A percentile compares a stretch with the other conserved stretches of the same genome.
Evolutionary conservation across 2,329 filamentous ascomycete species (phyloP).

Genomic region (Colletotrichum costaricense): DNA sequence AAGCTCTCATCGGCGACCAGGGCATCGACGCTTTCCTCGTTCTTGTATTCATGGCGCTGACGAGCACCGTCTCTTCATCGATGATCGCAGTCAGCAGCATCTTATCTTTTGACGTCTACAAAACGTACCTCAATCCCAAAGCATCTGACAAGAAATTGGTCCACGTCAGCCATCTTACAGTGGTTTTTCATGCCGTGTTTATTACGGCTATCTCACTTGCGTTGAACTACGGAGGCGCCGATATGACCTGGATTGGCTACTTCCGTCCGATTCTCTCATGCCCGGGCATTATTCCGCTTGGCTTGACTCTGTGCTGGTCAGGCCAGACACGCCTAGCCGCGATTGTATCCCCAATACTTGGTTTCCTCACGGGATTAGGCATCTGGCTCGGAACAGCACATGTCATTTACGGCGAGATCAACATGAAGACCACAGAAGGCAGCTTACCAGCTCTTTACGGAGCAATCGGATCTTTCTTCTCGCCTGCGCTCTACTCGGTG

Average conservation of each 20-base stretch:
- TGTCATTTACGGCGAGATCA: background rate
- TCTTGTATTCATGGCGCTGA: background rate
- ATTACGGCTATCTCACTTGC: background rate
- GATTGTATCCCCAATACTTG: background rate
- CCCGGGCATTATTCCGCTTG: background rate
- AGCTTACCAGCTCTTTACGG: background rate
- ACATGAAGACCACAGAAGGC: background rate
- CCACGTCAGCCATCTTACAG: background rate
- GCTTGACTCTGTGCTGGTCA: background rate
- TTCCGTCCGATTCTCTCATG: background rate
- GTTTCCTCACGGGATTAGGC: background rate
- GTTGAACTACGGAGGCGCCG: background rate
- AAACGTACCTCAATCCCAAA: background rate
- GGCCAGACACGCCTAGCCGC: background rate
- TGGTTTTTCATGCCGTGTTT: background rate
- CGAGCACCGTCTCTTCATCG: background rate
- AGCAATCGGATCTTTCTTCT: background rate
- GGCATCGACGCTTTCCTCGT: background rate
- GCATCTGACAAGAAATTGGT: background rate
- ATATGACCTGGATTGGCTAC: background rate
- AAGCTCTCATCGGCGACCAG: background rate
- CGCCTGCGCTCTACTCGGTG: background rate
- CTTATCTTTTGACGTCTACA: background rate
- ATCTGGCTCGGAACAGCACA: background rate
- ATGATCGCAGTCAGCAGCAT: background rate